Base-by-base conservation (phyloP, 176 grass and related monocot species). In the Avena eriantha region DNA sequence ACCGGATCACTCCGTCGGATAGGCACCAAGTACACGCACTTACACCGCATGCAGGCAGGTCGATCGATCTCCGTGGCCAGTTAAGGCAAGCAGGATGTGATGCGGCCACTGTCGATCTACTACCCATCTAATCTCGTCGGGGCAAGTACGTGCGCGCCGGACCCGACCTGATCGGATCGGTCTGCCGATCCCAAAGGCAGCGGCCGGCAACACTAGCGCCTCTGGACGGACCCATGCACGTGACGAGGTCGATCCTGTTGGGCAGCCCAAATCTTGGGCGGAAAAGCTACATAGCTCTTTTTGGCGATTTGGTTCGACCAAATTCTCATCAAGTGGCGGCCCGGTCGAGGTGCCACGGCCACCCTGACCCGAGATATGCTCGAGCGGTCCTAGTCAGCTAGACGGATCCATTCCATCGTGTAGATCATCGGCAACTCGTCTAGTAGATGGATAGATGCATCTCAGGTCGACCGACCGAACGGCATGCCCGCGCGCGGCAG, bases 281-380 rank as follows among this genome's bases (percentile, higher is more conserved):
- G 69, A 21, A 84, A 51, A 84, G 67, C 36, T 39, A 39, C 36
- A 39, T 39, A 39, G 5, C 31, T 63, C 64, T 43, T 89, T 89
- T 80, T 63, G 1, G 13, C 46, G 87, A 89, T 89, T 85, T 80
- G 82, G 68, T 74, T 33, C 16, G 43, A 51, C 22, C 22, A 33
- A 77, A 29, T 26, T 63, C 5, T 24, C 10, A 10, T 80, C 70
- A 15, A n/a, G 55, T 63, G 69, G 39, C 39, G 82, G 69, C 23
- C 36, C 19, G 17, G 13, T 18, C 53, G 36, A 46, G 53, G 54
- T 8, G 70, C 55, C 56, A 5, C 36, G 36, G 36, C 36, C 36
- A 76, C 41, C 18, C 45, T 18, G 23, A 51, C 58, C 8, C 1
- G n/a, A 24, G 18, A 22, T 18, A 55, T 18, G 18, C 16, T 7